Evolutionary conservation across 2,329 filamentous ascomycete genomes (phyloP), one percentile per base, ranked within the genome.

Genomic region (Cordyceps sp.): DNA sequence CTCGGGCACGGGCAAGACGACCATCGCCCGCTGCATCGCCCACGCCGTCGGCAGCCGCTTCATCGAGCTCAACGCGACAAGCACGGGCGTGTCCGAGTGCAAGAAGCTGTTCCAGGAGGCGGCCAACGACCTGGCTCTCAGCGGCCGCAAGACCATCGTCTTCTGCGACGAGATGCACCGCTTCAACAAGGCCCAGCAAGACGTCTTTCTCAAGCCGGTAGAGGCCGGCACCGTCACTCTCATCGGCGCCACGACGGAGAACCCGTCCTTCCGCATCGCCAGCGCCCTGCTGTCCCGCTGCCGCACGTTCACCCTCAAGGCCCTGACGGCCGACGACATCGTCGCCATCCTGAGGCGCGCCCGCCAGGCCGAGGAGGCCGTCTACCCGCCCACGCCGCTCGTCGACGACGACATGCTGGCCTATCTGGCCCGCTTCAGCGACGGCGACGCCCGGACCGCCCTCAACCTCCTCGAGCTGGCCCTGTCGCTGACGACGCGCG

Each of bases 151-250:
- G 57, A 96, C 90, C 0, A 93, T 98, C 40, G 74, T 98, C 40
- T 98, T 98, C 53, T 94, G 88, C 58, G 90, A 98, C 57, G 90
- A 96, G 61, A 90, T 94, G 30, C 85, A 93, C 54, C 66, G 88
- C 19, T 93, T 93, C 61, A 80, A 70, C 43, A 94, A 93, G 56
- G 68, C 76, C 0, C 90, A 96, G 52, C 90, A 98, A 49, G 90
- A 96, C 54, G 80, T 94, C 1, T 96, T 96, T 44, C 62, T 98
- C 2, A 83, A 79, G 13, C 88, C 88, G 0, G 88, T 96, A 16
- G 90, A 98, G 55, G 76, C 76, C 1, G 90, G 90, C 6, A 80
- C 81, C 19, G 78, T 98, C 41, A 94, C 83, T 0, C 63, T 98
- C 20, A 90, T 96, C 37, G 90, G 86, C 10, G 90, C 90, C 6